phyloP scores from a whole-genome alignment of 1,139 yeast genomes.

The Blastobotrys malaysiensis region DNA sequence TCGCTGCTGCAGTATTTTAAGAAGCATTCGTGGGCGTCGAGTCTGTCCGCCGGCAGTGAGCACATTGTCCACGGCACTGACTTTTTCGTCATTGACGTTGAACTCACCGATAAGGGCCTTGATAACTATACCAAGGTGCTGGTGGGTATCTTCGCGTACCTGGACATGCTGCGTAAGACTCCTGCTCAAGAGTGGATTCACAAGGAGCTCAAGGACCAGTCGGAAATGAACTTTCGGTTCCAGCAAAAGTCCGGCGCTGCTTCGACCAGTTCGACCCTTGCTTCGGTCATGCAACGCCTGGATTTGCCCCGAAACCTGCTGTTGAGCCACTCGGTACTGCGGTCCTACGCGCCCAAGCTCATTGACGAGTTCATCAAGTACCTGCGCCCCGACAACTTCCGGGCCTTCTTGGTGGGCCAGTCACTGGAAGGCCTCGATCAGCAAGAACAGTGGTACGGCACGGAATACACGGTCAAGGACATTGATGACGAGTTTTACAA shows the following conservation, averaged over 20 bases:
- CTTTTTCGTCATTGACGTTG: slow-evolving; percentile 61
- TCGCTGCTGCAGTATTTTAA: slow-evolving; percentile 69
- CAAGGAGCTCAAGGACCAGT: slow-evolving; percentile 44
- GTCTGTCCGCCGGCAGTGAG: slow-evolving; percentile 68
- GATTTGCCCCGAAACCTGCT: slow-evolving; percentile 59
- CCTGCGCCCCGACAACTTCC: slow-evolving; percentile 55
- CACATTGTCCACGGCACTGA: slow-evolving; percentile 67
- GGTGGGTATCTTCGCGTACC: slow-evolving; percentile 60
- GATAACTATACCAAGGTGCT: slow-evolving; percentile 56
- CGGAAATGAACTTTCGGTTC: slow-evolving; percentile 53
- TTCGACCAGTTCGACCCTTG: slow-evolving; percentile 49
- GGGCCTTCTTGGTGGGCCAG: slow-evolving; percentile 48
- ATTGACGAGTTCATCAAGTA: slow-evolving; percentile 48
- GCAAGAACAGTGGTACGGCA: slow-evolving; percentile 85
- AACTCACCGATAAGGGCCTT: slow-evolving; percentile 70
- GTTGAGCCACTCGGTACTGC: slow-evolving; percentile 52
- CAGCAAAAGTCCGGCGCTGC: slow-evolving; percentile 62
- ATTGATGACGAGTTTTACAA: slow-evolving; percentile 40
- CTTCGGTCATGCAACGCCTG: slow-evolving; percentile 45
- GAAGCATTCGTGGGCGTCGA: slow-evolving; percentile 71
- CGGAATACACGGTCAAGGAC: slow-evolving; percentile 55
- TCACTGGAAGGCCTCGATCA: slow-evolving; percentile 35
- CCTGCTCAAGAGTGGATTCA: slow-evolving; percentile 59
- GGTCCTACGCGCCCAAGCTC: slow-evolving; percentile 52
- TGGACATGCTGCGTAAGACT: slow-evolving; percentile 48